Conservation (phyloP, 1,284 basidiomycete genomes). For the Kwoniella shivajii region DNA sequence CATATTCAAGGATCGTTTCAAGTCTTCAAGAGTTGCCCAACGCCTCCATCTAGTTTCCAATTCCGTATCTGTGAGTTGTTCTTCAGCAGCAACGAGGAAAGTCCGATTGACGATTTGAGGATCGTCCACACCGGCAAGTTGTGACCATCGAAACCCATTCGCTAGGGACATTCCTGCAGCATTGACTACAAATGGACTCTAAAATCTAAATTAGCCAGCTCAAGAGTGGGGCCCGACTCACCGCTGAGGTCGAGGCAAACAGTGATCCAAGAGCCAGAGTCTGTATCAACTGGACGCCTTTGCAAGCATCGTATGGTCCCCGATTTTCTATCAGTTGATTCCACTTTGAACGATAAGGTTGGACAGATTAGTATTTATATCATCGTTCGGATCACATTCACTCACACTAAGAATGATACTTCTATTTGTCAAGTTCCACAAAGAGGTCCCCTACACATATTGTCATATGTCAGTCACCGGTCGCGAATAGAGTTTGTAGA, state of each 20-base stretch:
- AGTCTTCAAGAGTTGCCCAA: background rate
- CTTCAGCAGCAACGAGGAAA: background rate
- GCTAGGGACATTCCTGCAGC: background rate
- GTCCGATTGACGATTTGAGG: background rate
- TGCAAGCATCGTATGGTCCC: background rate
- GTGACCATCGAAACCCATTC: background rate
- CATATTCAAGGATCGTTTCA: background rate
- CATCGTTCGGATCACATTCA: too few relatives aligned
- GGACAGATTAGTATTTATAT: background rate
- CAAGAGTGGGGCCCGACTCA: too few relatives aligned
- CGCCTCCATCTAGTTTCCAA: background rate
- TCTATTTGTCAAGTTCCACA: background rate
- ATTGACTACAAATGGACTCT: background rate
- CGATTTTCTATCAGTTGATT: background rate
- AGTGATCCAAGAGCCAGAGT: background rate
- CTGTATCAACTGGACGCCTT: conserved; percentile 1
- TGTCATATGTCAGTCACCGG: background rate
- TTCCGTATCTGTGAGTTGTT: background rate
- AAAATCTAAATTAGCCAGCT: too few relatives aligned
- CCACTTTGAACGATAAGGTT: background rate
- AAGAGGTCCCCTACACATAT: background rate
- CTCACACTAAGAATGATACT: background rate
- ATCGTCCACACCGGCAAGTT: background rate
- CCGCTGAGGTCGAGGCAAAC: background rate
- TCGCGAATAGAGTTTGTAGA: too few relatives aligned